Evolutionary conservation across 805 yeast species (phyloP), one percentile per base, ranked within the genome.

Genomic region (Zygotorulaspora sp.): DNA sequence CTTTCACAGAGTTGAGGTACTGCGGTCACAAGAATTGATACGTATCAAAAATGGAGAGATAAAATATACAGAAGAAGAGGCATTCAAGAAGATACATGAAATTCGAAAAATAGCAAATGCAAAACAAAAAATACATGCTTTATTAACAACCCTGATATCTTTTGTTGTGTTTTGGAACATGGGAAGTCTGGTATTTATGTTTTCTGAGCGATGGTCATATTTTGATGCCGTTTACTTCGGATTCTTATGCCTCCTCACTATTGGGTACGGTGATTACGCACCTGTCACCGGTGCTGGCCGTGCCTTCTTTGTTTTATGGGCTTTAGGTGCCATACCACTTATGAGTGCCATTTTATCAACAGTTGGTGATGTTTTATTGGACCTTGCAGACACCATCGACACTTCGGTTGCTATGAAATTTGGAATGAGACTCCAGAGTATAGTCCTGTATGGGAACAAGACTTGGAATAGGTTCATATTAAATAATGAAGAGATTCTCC

Each of bases 261-360:
- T 88, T 39, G 96, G 96, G 1, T 86, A 83, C 59, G 96, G 96
- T 20, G 88, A 80, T 53, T 78, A 67, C 48, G 67, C 77, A 1
- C 95, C 95, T 1, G 40, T 34, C 1, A 61, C 79, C 0, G 62
- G 78, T 1, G 80, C 83, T 5, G 94, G 95, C 1, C 63, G 82
- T 28, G 73, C 81, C 1, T 76, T 86, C 48, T 87, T 87, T 50
- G 77, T 84, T 6, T 61, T 77, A 7, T 88, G 96, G 96, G 82
- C 88, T 0, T 56, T 88, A 14, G 66, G 78, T 5, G 95, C 96
- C 0, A 80, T 88, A 15, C 96, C 96, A 1, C 66, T 86, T 35
- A 86, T 87, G 94, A 83, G 95, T 2, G 79, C 81, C 12, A 67
- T 86, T 39, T 76, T 86, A 26, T 79, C 89, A 1, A 78, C 76